A percentile compares a stretch with the other conserved stretches of the same genome.
phyloP scores from a whole-genome alignment of 441 rosid genomes.

The Francoa sonchifolia region DNA sequence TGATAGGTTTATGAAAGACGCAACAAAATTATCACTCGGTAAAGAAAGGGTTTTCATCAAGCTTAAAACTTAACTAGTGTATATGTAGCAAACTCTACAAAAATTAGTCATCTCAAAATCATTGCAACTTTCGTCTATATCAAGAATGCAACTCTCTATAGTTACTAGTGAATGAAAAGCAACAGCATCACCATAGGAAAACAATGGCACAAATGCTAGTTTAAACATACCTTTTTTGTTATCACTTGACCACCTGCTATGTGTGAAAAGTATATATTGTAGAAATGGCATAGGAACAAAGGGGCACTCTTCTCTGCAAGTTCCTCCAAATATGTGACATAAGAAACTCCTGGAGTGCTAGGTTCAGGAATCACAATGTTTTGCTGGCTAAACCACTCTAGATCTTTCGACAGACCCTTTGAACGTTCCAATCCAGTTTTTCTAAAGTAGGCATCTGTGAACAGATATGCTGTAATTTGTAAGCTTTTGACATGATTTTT shows the following conservation, averaged over 20 bases:
- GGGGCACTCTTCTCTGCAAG: slow-evolving; percentile 64
- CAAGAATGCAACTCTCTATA: too few species aligned
- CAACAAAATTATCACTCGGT: too few species aligned
- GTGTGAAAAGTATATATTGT: slow-evolving; percentile 82
- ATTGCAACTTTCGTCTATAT: neutral
- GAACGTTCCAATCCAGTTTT: slow-evolving; percentile 79
- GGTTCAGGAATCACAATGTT: slow-evolving; percentile 49
- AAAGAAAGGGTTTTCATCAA: too few species aligned
- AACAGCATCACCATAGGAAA: neutral
- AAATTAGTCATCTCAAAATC: too few species aligned
- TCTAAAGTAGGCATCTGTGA: slow-evolving; percentile 72
- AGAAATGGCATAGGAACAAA: slow-evolving; percentile 68
- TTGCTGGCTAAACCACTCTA: slow-evolving; percentile 48
- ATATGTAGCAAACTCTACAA: too few species aligned
- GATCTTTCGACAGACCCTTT: slow-evolving; percentile 43
- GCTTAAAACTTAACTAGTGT: too few species aligned
- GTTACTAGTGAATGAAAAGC: too few species aligned
- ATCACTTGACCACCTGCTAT: slow-evolving; percentile 83
- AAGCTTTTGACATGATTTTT: neutral
- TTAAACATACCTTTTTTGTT: slow-evolving; percentile 36
- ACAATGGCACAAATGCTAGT: neutral
- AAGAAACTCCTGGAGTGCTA: slow-evolving; percentile 46
- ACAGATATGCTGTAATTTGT: neutral
- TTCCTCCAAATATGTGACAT: slow-evolving; percentile 59
- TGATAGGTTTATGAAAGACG: too few species aligned